phyloP scores from a whole-genome alignment of 352 stramenopile genomes.

The Globisporangium mamillatum region DNA sequence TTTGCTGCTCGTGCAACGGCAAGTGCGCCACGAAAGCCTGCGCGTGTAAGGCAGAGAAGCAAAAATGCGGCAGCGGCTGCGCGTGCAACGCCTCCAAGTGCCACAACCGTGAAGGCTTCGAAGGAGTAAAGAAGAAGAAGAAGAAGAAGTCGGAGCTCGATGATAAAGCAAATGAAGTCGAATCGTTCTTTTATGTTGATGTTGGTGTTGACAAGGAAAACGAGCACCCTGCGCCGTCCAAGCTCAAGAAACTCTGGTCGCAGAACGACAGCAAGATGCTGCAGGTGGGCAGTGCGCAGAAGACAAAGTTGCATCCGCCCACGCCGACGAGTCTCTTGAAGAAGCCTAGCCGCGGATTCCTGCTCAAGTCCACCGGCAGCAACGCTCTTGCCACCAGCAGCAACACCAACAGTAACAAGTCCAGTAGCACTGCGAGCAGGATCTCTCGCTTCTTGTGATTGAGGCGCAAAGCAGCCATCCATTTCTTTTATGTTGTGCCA shows the following conservation, averaged over 20 bases:
- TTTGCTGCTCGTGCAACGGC: constrained; percentile 64
- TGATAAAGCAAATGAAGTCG: constrained; percentile 37
- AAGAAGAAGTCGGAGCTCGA: constrained; percentile 17
- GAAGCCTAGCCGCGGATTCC: not conserved
- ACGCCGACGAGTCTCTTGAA: constrained; percentile 7
- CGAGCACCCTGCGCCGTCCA: constrained; percentile 1
- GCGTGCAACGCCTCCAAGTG: constrained; percentile 59
- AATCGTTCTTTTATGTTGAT: constrained; percentile 29
- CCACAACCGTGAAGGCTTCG: constrained; percentile 36
- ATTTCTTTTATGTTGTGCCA: not conserved
- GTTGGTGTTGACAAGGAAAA: constrained; percentile 26
- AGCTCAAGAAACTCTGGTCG: constrained; percentile 16
- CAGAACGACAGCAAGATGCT: constrained; percentile 6
- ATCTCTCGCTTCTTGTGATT: constrained; percentile 6
- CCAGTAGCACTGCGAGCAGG: not conserved
- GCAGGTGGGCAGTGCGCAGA: constrained; percentile 6
- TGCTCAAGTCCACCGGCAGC: not conserved
- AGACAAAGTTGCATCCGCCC: not conserved
- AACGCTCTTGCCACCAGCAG: constrained; percentile 3
- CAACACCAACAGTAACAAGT: not conserved
- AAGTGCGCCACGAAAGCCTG: constrained; percentile 77
- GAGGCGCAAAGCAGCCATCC: not conserved
- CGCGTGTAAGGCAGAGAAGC: constrained; percentile 47
- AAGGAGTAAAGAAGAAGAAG: constrained; percentile 23
- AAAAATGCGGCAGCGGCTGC: constrained; percentile 43